Percentiles rank a stretch among this genome's conserved stretches.
Evolutionary conservation across 768 basidiomycete genomes (phyloP).

Genomic region (Coprinopsis cinerea): DNA sequence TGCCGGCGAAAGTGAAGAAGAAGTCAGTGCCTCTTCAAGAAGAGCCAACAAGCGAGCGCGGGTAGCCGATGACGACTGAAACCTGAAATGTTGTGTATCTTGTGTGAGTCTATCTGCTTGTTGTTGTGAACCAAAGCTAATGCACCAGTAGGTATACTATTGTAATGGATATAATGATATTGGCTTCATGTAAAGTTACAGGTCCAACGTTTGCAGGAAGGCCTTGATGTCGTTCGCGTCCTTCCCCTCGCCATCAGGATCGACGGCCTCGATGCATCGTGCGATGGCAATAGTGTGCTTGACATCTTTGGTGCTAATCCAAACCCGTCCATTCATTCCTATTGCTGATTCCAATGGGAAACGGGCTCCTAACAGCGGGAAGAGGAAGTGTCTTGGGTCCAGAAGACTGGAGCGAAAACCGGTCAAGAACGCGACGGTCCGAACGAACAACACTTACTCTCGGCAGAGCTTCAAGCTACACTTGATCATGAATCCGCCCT

Average conservation of each 20-base stretch:
- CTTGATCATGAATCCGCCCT: slow-evolving; percentile 76
- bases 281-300: slow-evolving; percentile 70
- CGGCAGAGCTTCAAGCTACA: slow-evolving; percentile 85
- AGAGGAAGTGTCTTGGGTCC: slow-evolving; percentile 74
- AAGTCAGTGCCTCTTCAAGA: slow-evolving; percentile 48
- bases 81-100: neutral
- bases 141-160: slow-evolving; percentile 11
- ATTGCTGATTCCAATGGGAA: slow-evolving; percentile 88
- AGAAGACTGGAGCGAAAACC: slow-evolving; percentile 49
- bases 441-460: slow-evolving; percentile 48
- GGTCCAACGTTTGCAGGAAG: slow-evolving; percentile 43
- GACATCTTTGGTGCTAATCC: slow-evolving; percentile 73
- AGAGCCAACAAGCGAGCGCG: slow-evolving; percentile 67
- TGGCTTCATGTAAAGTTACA: slow-evolving; percentile 19
- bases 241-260: slow-evolving; percentile 67
- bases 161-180: neutral
- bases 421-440: neutral
- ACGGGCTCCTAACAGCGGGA: slow-evolving; percentile 71
- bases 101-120: neutral
- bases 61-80: slow-evolving; percentile 59
- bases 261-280: slow-evolving; percentile 77
- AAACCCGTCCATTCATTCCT: slow-evolving; percentile 89
- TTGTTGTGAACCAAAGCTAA: neutral
- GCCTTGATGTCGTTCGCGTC: slow-evolving; percentile 45
- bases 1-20: slow-evolving; percentile 68